phyloP scores from a whole-genome alignment of 2,329 filamentous ascomycete genomes.

The Scopulariopsis brevicaulis region DNA sequence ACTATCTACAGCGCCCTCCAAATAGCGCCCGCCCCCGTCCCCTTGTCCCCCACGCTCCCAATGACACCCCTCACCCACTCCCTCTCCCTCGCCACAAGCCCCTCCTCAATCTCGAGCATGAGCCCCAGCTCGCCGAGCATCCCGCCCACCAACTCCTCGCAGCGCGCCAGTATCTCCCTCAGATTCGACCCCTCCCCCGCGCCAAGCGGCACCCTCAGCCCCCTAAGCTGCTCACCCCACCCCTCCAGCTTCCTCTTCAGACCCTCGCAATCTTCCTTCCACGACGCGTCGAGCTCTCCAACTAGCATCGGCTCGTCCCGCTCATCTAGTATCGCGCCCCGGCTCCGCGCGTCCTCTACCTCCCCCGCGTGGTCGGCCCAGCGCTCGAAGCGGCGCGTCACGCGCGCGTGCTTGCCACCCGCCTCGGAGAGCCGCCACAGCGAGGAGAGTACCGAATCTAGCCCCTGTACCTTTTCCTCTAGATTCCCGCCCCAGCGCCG shows the following conservation, averaged over 20 bases:
- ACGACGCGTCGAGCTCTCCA: slow-evolving; percentile 40
- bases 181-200: slow-evolving; percentile 36
- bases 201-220: slow-evolving; percentile 1
- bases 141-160: slow-evolving; percentile 35
- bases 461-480: slow-evolving; percentile 43
- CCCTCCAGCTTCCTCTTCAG: slow-evolving; percentile 42
- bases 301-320: slow-evolving; percentile 34
- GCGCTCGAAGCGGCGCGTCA: slow-evolving; percentile 45
- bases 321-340: slow-evolving; percentile 19
- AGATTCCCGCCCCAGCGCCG: slow-evolving; percentile 36
- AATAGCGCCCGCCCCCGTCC: slow-evolving; percentile 30
- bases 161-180: slow-evolving; percentile 33
- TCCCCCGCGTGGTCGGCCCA: slow-evolving; percentile 40
- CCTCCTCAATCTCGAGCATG: slow-evolving; percentile 51
- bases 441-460: slow-evolving; percentile 44
- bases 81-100: slow-evolving; percentile 42
- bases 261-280: slow-evolving; percentile 45
- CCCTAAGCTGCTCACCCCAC: slow-evolving; percentile 26
- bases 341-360: slow-evolving; percentile 30
- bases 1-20: slow-evolving; percentile 27
- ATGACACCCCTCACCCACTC: slow-evolving; percentile 47
- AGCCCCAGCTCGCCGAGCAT: slow-evolving; percentile 52
- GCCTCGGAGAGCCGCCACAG: slow-evolving; percentile 46
- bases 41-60: slow-evolving; percentile 23
- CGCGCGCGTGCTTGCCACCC: slow-evolving; percentile 42